Conservation (phyloP, 1,284 basidiomycete genomes). For the Mycosarcoma mackinlayi region DNA sequence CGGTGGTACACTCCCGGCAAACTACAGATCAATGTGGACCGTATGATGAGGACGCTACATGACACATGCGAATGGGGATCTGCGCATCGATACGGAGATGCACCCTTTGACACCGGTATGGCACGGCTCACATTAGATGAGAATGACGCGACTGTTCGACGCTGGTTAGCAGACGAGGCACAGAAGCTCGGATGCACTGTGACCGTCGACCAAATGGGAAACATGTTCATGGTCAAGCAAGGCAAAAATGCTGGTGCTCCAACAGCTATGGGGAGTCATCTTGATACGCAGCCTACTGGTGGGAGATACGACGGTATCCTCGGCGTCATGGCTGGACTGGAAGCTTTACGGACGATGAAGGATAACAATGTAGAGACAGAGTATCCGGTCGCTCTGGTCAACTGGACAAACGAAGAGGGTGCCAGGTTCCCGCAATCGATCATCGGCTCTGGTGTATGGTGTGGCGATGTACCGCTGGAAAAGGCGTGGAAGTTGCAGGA, state of each 20-base stretch:
- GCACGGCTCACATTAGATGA: constrained; percentile 59
- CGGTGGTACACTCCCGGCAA: constrained; percentile 29
- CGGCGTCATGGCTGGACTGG: constrained; percentile 42
- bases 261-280: constrained; percentile 41
- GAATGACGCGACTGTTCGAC: constrained; percentile 60
- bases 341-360: constrained; percentile 35
- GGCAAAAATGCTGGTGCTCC: constrained; percentile 33
- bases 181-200: constrained; percentile 62
- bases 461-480: constrained; percentile 41
- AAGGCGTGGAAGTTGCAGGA: constrained; percentile 37
- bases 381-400: constrained; percentile 32
- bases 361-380: constrained; percentile 26
- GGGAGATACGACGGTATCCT: constrained; percentile 46
- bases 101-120: constrained; percentile 33
- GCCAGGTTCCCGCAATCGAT: constrained; percentile 48
- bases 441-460: constrained; percentile 63
- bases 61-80: constrained; percentile 62
- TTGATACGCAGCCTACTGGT: constrained; percentile 45
- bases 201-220: constrained; percentile 61
- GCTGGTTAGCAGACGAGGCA: constrained; percentile 62
- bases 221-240: constrained; percentile 62
- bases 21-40: constrained; percentile 48
- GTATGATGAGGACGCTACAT: constrained; percentile 63
- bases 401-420: constrained; percentile 51
- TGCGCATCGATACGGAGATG: constrained; percentile 32